phyloP scores from a whole-genome alignment of 805 yeast species.

The Spathaspora sp. region DNA sequence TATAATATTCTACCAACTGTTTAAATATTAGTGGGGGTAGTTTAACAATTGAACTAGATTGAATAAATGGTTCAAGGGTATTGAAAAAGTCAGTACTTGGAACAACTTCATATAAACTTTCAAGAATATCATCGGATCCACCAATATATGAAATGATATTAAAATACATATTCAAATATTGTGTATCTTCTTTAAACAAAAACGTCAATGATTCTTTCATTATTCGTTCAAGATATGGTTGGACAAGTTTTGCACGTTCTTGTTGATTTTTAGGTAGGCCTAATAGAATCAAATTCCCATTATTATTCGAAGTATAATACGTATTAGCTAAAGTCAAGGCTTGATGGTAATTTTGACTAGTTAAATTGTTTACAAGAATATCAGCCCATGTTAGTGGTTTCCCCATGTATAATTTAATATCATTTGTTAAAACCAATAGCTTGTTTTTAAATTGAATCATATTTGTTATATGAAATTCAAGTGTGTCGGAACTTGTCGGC shows the following conservation, averaged over 20 bases:
- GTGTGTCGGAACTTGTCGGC: slow-evolving; percentile 2
- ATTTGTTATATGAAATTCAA: background rate
- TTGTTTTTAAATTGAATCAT: slow-evolving; percentile 15
- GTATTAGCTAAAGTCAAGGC: slow-evolving; percentile 56
- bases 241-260: slow-evolving; percentile 46
- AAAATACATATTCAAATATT: slow-evolving; percentile 15
- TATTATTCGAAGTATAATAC: slow-evolving; percentile 46
- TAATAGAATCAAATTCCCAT: slow-evolving; percentile 44
- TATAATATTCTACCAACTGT: slow-evolving; percentile 53
- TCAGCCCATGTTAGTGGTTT: slow-evolving; percentile 70
- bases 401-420: slow-evolving; percentile 52
- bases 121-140: slow-evolving; percentile 21
- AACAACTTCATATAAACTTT: slow-evolving; percentile 26
- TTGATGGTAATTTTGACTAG: slow-evolving; percentile 43
- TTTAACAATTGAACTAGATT: slow-evolving; percentile 39
- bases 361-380: slow-evolving; percentile 44
- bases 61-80: slow-evolving; percentile 48
- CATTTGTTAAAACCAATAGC: slow-evolving; percentile 15
- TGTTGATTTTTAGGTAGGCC: slow-evolving; percentile 52
- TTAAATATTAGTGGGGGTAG: slow-evolving; percentile 66
- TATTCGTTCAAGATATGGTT: slow-evolving; percentile 53
- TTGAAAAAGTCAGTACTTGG: slow-evolving; percentile 44
- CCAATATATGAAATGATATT: slow-evolving; percentile 12
- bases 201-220: slow-evolving; percentile 49
- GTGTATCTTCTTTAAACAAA: slow-evolving; percentile 20